A percentile compares a stretch with the other conserved stretches of the same genome.
Conservation (phyloP, 2,329 filamentous ascomycete genomes). For the Lasiodiplodia gonubiensis region DNA sequence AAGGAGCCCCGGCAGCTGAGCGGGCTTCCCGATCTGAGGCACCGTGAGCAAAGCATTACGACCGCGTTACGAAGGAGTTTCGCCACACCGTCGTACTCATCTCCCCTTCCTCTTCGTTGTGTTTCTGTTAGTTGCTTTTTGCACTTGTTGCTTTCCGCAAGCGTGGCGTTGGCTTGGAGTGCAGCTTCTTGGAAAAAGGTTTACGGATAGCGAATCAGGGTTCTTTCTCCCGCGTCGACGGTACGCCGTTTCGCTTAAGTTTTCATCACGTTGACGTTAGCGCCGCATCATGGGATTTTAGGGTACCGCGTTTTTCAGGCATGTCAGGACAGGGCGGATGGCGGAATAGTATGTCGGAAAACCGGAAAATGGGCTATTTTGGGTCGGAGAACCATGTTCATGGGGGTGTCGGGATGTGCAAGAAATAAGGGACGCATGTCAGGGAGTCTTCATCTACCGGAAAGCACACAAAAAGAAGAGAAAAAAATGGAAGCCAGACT, state of each 20-base stretch:
- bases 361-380: background rate
- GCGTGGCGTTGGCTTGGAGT: slow-evolving; percentile 26
- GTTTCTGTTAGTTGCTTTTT: slow-evolving; percentile 22
- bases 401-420: slow-evolving; percentile 5
- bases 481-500: slow-evolving; percentile 20
- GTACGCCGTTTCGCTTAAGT: slow-evolving; percentile 26
- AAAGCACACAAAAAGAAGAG: slow-evolving; percentile 3
- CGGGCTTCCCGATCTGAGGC: slow-evolving; percentile 4
- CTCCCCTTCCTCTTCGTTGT: slow-evolving; percentile 4
- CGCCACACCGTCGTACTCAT: background rate
- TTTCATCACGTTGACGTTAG: slow-evolving; percentile 21
- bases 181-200: slow-evolving; percentile 17
- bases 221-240: slow-evolving; percentile 22
- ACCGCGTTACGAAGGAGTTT: background rate
- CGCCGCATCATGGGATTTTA: slow-evolving; percentile 22
- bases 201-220: slow-evolving; percentile 26
- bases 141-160: slow-evolving; percentile 15
- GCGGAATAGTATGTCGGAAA: slow-evolving; percentile 6
- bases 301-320: slow-evolving; percentile 18
- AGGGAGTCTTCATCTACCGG: slow-evolving; percentile 22
- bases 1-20: slow-evolving; percentile 12
- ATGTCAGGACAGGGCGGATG: slow-evolving; percentile 5
- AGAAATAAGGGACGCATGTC: slow-evolving; percentile 6
- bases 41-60: background rate
- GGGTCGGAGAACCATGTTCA: slow-evolving; percentile 5